Conservation (phyloP, 805 yeast species). For the Debaryomyces castellii region DNA sequence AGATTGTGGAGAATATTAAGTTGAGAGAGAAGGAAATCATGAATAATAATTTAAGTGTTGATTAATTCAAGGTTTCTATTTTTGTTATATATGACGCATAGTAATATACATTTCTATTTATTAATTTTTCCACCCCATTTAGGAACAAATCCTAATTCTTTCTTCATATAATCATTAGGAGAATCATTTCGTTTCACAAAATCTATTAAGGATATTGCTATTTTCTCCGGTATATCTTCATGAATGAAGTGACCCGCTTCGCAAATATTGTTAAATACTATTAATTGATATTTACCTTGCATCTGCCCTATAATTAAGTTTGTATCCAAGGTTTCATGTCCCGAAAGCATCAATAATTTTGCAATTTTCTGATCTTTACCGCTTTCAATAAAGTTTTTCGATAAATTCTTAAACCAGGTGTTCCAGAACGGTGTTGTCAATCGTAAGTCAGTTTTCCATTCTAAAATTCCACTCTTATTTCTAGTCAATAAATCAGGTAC, state of each 20-base stretch:
- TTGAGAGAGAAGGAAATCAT: slow-evolving; percentile 36
- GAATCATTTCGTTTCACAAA: slow-evolving; percentile 47
- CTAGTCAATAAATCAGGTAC: slow-evolving; percentile 63
- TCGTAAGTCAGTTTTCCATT: slow-evolving; percentile 67
- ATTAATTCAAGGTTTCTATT: slow-evolving; percentile 20
- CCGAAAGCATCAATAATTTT: slow-evolving; percentile 78
- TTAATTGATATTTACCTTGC: slow-evolving; percentile 94
- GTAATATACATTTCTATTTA: slow-evolving; percentile 7
- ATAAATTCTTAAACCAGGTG: slow-evolving; percentile 76
- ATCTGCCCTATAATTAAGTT: slow-evolving; percentile 90
- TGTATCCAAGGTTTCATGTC: slow-evolving; percentile 85
- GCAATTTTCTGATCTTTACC: slow-evolving; percentile 39
- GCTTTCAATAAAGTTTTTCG: slow-evolving; percentile 45
- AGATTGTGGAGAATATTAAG: slow-evolving; percentile 59
- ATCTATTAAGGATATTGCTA: slow-evolving; percentile 55
- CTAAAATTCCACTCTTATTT: slow-evolving; percentile 16
- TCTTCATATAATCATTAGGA: slow-evolving; percentile 29
- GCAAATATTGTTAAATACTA: slow-evolving; percentile 60
- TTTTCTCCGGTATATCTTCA: slow-evolving; percentile 78
- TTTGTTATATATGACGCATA: not conserved
- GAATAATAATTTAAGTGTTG: slow-evolving; percentile 42
- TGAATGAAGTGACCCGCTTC: slow-evolving; percentile 89
- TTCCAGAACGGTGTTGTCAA: slow-evolving; percentile 72
- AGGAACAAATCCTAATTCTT: slow-evolving; percentile 31
- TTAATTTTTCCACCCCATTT: slow-evolving; percentile 39